phyloP scores from a whole-genome alignment of 345 rosid genomes.

The Salix dunnii region DNA sequence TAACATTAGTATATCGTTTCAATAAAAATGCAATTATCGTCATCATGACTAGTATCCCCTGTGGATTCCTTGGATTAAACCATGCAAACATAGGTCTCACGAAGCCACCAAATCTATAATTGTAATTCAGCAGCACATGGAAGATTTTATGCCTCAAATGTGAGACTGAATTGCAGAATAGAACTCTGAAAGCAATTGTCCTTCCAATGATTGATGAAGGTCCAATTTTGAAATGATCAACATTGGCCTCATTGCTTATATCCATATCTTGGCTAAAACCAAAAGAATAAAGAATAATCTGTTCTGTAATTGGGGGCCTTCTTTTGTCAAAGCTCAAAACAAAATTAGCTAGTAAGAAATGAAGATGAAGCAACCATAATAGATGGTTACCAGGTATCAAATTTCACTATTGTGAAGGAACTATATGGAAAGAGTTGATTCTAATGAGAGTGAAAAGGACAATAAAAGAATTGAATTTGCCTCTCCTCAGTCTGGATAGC shows the following conservation, averaged over 20 bases:
- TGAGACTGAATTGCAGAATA: constrained; percentile 69
- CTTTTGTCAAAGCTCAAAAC: background rate
- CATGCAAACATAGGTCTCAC: constrained; percentile 59
- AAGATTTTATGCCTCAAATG: constrained; percentile 57
- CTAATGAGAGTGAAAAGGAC: background rate
- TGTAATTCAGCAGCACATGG: constrained; percentile 37
- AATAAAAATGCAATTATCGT: constrained; percentile 77
- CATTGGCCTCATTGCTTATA: constrained; percentile 81
- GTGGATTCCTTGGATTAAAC: constrained; percentile 95
- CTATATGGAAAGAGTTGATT: background rate
- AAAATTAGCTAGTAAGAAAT: background rate
- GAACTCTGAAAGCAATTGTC: constrained; percentile 76
- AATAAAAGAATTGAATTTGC: background rate
- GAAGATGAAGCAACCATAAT: background rate
- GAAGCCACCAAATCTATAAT: constrained; percentile 38
- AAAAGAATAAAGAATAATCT: background rate
- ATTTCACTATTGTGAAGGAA: background rate
- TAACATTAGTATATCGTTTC: constrained; percentile 80
- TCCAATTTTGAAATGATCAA: constrained; percentile 81
- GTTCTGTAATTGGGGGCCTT: background rate
- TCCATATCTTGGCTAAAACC: constrained; percentile 48
- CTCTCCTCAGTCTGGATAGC: background rate
- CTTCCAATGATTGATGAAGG: constrained; percentile 82
- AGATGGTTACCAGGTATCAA: background rate
- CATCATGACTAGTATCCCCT: constrained; percentile 89